Base-by-base conservation (phyloP, 352 stramenopile genomes). In the Elongisporangium anandrum region DNA sequence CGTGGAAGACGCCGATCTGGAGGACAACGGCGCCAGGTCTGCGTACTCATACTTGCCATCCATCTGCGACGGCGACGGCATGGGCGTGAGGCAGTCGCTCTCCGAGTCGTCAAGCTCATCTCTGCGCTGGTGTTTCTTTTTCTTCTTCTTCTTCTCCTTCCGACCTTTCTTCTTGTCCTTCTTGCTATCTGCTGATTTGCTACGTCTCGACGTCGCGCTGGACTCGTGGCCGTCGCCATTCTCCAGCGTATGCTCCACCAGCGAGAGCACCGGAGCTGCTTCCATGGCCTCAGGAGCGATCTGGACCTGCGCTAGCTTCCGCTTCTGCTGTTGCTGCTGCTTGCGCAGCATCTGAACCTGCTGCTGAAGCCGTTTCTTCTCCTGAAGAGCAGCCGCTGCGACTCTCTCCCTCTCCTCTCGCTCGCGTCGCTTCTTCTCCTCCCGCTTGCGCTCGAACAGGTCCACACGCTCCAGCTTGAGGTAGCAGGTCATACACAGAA, bases 401-500 rank as follows among this genome's bases (percentile, higher is more conserved):
- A 34, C 50, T 24, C 66, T 57, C 4, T 81, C 65, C 58, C 74
- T 63, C 24, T 64, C 66, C 17, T 72, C 66, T 22, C 70, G 66
- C 41, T 71, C 60, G n/a, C 61, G 49, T 34, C 64, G 59, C 15
- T 62, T 69, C 24, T 75, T 82, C 24, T 87, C 77, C 0, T 64
- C 41, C 19, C 63, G 61, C 55, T 90, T 91, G 50, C 73, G 72
- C 20, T 77, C 68, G 50, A 93, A 88, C 45, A 93, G 51, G 45
- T 93, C 81, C 22, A 64, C 53, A 38, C 81, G 66, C 65, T 93
- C 69, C 38, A 85, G 73, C 67, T 87, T 90, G 23, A 92, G 48
- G 59, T 73, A 95, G 68, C 86, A 95, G 41, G 60, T 45, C 24
- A 92, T 52, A 52, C 86, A 95, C 26, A 92, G 51, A 55, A 63